These are phyloP conservation scores for Pelargonium australe DNA, from an alignment of 441 rosid species.

Conservation along the genomic window DNA sequence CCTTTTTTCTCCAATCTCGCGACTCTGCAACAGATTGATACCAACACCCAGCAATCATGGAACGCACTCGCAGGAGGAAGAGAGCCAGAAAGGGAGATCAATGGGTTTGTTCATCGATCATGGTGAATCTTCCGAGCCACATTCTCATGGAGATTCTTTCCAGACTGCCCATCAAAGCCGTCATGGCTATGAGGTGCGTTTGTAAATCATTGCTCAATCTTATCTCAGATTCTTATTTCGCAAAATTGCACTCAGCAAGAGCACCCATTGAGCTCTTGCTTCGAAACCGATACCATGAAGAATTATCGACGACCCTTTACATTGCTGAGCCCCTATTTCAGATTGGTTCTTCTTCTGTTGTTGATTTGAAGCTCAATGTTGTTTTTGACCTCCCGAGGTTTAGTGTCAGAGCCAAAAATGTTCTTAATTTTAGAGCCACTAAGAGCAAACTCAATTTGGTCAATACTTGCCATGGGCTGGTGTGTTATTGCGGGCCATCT, in stretches of 20 bases:
- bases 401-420: background rate
- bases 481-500: background rate
- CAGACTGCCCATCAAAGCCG: background rate
- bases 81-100: background rate
- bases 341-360: background rate
- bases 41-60: background rate
- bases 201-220: background rate
- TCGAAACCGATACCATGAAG: background rate
- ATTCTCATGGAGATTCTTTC: constrained; percentile 2
- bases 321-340: background rate
- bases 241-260: background rate
- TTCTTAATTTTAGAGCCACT: background rate
- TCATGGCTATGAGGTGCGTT: background rate
- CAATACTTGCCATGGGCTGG: background rate
- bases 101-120: background rate
- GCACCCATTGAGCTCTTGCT: background rate
- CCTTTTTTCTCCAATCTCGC: no score
- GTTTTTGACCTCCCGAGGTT: background rate
- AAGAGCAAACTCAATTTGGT: constrained; percentile 1
- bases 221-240: background rate
- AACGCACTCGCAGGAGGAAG: background rate
- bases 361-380: background rate
- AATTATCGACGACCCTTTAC: background rate
- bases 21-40: no score
- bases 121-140: background rate